phyloP scores from a whole-genome alignment of 192 early-diverging fungal species.

The Allomyces arbusculus region DNA sequence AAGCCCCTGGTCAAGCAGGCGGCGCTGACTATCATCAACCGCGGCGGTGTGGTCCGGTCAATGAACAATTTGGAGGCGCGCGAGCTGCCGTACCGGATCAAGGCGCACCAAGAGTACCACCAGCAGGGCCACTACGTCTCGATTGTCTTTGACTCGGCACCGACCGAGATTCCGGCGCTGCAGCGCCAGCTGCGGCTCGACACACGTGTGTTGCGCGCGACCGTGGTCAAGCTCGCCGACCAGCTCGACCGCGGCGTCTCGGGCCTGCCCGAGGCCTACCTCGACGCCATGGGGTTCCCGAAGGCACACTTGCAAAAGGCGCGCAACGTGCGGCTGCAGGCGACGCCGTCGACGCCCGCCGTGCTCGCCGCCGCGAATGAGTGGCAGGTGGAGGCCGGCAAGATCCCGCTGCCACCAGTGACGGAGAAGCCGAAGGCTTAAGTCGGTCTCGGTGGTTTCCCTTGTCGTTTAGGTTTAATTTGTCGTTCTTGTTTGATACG shows the following conservation, averaged over 20 bases:
- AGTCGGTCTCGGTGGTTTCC: no score
- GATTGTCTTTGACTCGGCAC: conserved; percentile 61
- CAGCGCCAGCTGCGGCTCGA: conserved; percentile 41
- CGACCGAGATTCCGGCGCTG: conserved; percentile 34
- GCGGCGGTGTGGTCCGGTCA: conserved; percentile 65
- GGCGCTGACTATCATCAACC: conserved; percentile 57
- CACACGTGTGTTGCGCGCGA: conserved; percentile 51
- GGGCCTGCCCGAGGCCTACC: conserved; percentile 15
- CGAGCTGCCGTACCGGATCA: conserved; percentile 65
- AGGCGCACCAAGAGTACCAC: conserved; percentile 67
- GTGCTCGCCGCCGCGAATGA: not conserved
- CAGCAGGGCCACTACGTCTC: conserved; percentile 42
- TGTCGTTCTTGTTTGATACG: no score
- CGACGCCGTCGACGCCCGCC: not conserved
- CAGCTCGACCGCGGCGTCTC: conserved; percentile 32
- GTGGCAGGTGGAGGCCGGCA: not conserved
- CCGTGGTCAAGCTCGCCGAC: conserved; percentile 44
- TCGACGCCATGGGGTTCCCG: not conserved
- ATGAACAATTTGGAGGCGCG: conserved; percentile 53
- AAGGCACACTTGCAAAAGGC: not conserved
- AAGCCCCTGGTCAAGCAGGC: conserved; percentile 51
- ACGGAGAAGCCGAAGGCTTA: not conserved
- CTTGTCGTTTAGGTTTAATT: no score
- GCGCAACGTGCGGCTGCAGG: not conserved
- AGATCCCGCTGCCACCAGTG: not conserved